These are phyloP conservation scores for Usnea hakonensis DNA, from an alignment of 495 filamentous ascomycete species.

Conservation along the genomic window DNA sequence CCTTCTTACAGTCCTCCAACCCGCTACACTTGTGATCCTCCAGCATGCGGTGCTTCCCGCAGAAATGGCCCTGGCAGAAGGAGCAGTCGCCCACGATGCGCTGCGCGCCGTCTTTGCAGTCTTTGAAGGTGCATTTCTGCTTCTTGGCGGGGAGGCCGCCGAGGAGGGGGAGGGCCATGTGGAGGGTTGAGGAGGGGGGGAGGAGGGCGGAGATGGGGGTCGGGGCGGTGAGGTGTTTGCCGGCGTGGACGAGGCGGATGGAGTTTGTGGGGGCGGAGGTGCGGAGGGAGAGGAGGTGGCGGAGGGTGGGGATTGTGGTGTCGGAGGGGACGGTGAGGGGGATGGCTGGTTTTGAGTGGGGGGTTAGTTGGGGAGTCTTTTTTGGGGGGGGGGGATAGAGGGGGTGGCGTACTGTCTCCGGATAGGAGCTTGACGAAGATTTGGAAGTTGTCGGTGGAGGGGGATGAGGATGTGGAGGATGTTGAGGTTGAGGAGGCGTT, in stretches of 20 bases:
- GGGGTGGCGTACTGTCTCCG: slow-evolving; percentile 23
- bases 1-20: slow-evolving; percentile 96
- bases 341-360: slow-evolving; percentile 15
- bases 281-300: slow-evolving; percentile 37
- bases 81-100: slow-evolving; percentile 92
- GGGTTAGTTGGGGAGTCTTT: slow-evolving; percentile 29
- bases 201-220: slow-evolving; percentile 23
- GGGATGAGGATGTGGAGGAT: slow-evolving; percentile 3
- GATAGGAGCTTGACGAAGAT: slow-evolving; percentile 27
- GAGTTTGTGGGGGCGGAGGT: slow-evolving; percentile 32
- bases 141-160: slow-evolving; percentile 53
- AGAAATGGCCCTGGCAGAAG: slow-evolving; percentile 90
- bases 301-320: slow-evolving; percentile 36
- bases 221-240: slow-evolving; percentile 32
- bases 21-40: slow-evolving; percentile 90
- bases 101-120: slow-evolving; percentile 77
- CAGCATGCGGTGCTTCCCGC: slow-evolving; percentile 84
- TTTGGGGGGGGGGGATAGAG: slow-evolving; percentile 3
- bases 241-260: slow-evolving; percentile 34
- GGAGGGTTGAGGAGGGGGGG: slow-evolving; percentile 32
- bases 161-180: slow-evolving; percentile 32
- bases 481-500: slow-evolving; percentile 18
- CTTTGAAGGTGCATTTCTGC: slow-evolving; percentile 78
- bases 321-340: slow-evolving; percentile 26
- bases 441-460: slow-evolving; percentile 15